Evolutionary conservation across 805 yeast species (phyloP).

Genomic region (Jamesozyma piceae): DNA sequence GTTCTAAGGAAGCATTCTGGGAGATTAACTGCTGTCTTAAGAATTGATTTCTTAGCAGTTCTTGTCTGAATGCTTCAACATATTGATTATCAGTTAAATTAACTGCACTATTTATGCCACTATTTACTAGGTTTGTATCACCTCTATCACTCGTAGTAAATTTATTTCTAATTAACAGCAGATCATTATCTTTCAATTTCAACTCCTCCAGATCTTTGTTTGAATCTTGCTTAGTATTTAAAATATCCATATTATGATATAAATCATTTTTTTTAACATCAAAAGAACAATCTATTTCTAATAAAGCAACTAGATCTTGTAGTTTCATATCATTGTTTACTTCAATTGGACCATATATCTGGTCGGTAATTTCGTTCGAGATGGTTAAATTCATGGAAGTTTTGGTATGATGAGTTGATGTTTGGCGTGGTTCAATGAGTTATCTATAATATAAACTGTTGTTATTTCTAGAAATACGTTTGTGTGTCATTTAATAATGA

Average conservation of each 20-base stretch:
- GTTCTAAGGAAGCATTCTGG: conserved; percentile 41
- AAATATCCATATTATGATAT: conserved; percentile 36
- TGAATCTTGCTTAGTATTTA: conserved; percentile 24
- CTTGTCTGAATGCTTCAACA: conserved; percentile 43
- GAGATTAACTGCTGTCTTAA: conserved; percentile 30
- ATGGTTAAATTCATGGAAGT: conserved; percentile 52
- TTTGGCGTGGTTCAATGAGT: too few species aligned
- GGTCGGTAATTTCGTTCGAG: conserved; percentile 41
- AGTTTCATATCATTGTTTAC: conserved; percentile 55
- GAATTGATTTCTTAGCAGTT: conserved; percentile 36
- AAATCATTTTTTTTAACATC: conserved; percentile 40
- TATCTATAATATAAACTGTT: too few species aligned
- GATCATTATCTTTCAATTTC: conserved; percentile 48
- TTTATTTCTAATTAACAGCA: conserved; percentile 37
- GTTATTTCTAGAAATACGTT: too few species aligned
- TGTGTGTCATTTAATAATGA: too few species aligned
- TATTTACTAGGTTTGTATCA: neutral
- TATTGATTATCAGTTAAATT: conserved; percentile 16
- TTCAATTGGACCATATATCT: conserved; percentile 44
- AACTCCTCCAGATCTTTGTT: conserved; percentile 37
- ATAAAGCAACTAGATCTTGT: conserved; percentile 60
- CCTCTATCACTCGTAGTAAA: neutral
- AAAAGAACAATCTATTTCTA: conserved; percentile 60
- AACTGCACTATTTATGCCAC: neutral
- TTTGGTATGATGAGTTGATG: too few species aligned